Evolutionary conservation across 169 alveolate species (phyloP).

Genomic region (Cryptosporidium bovis): DNA sequence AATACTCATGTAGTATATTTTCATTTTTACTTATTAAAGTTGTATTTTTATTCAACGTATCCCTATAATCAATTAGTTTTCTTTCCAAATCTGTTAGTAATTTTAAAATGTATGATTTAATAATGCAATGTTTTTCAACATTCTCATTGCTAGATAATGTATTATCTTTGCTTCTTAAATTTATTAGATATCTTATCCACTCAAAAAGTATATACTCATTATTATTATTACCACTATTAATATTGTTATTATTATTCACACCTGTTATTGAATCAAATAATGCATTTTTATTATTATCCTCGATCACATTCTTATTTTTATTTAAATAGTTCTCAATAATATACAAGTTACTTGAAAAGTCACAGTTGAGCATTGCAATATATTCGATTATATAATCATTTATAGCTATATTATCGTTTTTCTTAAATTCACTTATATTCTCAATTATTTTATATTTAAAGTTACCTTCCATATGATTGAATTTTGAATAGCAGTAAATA

Average conservation of each 20-base stretch:
- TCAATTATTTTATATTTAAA: no score
- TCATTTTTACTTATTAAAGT: neutral
- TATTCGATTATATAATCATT: no score
- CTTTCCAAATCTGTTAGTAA: neutral
- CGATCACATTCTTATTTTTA: neutral
- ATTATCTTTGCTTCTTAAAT: neutral
- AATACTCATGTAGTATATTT: constrained; percentile 43
- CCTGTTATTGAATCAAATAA: neutral
- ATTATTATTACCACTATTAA: no score
- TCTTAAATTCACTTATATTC: no score
- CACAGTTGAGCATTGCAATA: neutral
- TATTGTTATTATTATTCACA: neutral
- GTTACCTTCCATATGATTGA: neutral
- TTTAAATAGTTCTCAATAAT: neutral
- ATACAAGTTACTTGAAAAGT: neutral
- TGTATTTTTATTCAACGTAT: neutral
- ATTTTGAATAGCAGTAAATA: neutral
- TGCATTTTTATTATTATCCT: neutral
- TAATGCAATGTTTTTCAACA: neutral
- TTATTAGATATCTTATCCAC: neutral
- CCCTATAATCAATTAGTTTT: neutral
- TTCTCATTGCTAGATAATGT: neutral
- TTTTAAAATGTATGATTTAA: neutral
- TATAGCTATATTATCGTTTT: no score
- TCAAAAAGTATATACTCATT: constrained; percentile 4